Percentiles rank a stretch among this genome's conserved stretches.
These are phyloP conservation scores for Leucosporidium yakuticum DNA, from an alignment of 768 basidiomycete species.

Conservation along the genomic window DNA sequence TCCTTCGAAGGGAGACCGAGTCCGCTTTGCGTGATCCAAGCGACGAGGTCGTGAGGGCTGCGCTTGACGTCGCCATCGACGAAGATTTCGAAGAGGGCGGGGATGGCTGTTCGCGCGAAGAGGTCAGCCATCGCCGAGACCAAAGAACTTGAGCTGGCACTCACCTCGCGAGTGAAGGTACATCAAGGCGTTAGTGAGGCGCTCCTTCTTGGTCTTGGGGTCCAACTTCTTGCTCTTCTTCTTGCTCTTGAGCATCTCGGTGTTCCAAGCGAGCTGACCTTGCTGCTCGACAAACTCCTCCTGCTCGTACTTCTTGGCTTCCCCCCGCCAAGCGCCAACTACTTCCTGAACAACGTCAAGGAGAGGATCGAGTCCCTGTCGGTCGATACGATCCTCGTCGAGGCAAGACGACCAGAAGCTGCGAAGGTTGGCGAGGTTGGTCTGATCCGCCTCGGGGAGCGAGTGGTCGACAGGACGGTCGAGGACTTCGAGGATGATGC, in stretches of 20 bases:
- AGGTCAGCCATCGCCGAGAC: background rate
- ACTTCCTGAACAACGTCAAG: conserved; percentile 61
- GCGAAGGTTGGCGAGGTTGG: conserved; percentile 44
- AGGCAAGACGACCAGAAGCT: conserved; percentile 74
- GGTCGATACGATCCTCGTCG: conserved; percentile 68
- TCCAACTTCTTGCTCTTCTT: conserved; percentile 27
- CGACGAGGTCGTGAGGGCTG: conserved; percentile 22
- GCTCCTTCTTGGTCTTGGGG: conserved; percentile 42
- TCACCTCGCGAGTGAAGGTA: conserved; percentile 80
- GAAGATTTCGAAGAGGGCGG: conserved; percentile 18
- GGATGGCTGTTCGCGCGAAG: background rate
- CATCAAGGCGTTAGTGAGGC: conserved; percentile 73
- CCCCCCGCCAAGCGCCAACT: conserved; percentile 49
- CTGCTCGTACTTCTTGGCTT: conserved; percentile 1
- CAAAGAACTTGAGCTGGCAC: conserved; percentile 16
- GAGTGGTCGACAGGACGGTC: conserved; percentile 46
- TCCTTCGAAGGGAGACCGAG: conserved; percentile 51
- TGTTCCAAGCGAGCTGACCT: background rate
- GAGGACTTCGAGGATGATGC: conserved; percentile 66
- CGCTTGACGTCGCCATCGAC: conserved; percentile 31
- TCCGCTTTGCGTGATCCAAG: conserved; percentile 35
- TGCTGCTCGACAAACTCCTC: conserved; percentile 7
- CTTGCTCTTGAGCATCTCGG: background rate
- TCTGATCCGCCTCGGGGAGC: conserved; percentile 55
- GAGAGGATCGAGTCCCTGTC: conserved; percentile 65